Base-by-base conservation (phyloP, 1,139 yeast genomes). In the Sugiyamaella xylanicola region DNA sequence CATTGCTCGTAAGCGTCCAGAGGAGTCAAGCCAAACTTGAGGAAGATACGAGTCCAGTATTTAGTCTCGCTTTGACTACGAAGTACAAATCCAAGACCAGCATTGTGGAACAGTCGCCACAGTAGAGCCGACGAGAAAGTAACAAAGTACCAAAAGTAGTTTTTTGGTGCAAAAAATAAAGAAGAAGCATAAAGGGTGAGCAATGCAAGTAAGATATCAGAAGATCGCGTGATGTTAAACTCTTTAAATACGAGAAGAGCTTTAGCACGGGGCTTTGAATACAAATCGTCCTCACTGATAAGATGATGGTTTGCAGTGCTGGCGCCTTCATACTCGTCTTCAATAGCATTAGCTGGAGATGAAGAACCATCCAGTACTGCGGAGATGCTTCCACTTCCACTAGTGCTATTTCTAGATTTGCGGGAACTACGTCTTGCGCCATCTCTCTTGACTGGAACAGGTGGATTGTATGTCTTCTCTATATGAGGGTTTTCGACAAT, bases 401-500 rank as follows among this genome's bases (percentile, higher is more conserved):
- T 36, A 9, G 17, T 20, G 11, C 41, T 29, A 3, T 25, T 20
- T 48, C 52, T 48, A 9, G 52, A 48, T 40, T 48, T 48, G 13
- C 52, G 22, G 7, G 52, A 39, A 48, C 46, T 40, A 15, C 52
- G 16, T 8, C 50, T 40, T 48, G 55, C n/a, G 47, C 37, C 48
- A 40, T 59, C 60, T 48, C 52, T 50, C 4, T 16, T 58, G 3
- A 40, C 59, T 36, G 60, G 73, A 56, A 48, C 79, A 72, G 68
- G 65, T 1, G 73, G 68, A 47, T 68, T 70, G 70, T 89, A 89
- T 32, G 87, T 88, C 72, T 87, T 87, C 59, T 87, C 92, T 64
- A 89, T 89, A 70, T 89, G 96, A 27, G 96, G 96, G 63, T 86
- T 87, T 72, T 89, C 96, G 54, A 89, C 92, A 60, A 78, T 77